Percentiles rank a stretch among this genome's conserved stretches.
These are phyloP conservation scores for Laetiporus sulphureus DNA, from an alignment of 1,284 basidiomycete species.

Conservation along the genomic window DNA sequence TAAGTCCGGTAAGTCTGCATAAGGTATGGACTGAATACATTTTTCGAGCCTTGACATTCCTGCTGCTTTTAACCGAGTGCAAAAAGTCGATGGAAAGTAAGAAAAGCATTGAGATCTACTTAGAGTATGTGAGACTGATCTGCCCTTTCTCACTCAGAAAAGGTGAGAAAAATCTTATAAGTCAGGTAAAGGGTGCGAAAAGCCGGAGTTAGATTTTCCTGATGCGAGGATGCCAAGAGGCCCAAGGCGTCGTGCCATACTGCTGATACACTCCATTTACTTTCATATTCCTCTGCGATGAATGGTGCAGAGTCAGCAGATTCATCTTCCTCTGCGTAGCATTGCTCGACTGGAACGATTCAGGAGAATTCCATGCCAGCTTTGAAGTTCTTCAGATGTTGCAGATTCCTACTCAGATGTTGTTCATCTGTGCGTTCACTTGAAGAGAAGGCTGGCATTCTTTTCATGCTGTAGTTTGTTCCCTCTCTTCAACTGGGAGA, in stretches of 20 bases:
- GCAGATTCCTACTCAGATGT: constrained; percentile 15
- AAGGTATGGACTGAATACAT: too few relatives aligned
- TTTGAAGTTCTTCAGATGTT: constrained; percentile 5
- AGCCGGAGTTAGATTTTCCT: too few relatives aligned
- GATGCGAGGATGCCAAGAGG: neutral
- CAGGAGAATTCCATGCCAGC: neutral
- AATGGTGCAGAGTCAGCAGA: constrained; percentile 7
- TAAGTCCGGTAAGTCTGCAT: too few relatives aligned
- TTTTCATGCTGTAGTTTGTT: constrained; percentile 25
- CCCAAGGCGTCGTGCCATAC: neutral
- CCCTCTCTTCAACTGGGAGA: constrained; percentile 28
- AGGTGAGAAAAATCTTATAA: too few relatives aligned
- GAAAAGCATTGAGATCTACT: too few relatives aligned
- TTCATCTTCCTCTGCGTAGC: constrained; percentile 14
- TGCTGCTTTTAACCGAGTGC: too few relatives aligned
- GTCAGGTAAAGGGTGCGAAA: too few relatives aligned
- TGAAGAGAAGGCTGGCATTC: constrained; percentile 21
- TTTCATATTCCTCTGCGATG: neutral
- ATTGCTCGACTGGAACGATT: neutral
- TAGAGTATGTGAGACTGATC: too few relatives aligned
- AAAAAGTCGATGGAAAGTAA: too few relatives aligned
- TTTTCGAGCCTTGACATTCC: too few relatives aligned
- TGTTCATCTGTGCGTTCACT: constrained; percentile 31
- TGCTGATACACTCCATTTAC: constrained; percentile 1
- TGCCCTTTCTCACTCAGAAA: too few relatives aligned